A percentile compares a stretch with the other conserved stretches of the same genome.
Conservation (phyloP, 2,329 filamentous ascomycete species). For the Amylocarpus encephaloides region DNA sequence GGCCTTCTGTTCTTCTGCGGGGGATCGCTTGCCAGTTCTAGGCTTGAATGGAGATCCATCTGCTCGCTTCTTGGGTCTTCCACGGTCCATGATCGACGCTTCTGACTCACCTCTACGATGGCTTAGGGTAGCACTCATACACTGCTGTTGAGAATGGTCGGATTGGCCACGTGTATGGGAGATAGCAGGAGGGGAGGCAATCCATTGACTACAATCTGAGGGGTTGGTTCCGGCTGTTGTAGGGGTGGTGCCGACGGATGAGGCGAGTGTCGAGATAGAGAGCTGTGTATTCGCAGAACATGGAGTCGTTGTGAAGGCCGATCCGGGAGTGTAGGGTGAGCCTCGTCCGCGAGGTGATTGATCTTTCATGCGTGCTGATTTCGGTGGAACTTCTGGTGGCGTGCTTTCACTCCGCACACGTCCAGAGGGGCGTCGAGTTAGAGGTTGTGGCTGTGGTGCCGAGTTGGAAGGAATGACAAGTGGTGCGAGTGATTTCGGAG, state of each 20-base stretch:
- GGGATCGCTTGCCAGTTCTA: constrained; percentile 19
- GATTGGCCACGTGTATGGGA: constrained; percentile 23
- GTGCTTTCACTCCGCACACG: constrained; percentile 43
- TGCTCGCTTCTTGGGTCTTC: constrained; percentile 50
- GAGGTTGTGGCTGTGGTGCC: constrained; percentile 13
- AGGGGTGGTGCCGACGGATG: constrained; percentile 20
- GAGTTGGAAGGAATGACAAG: constrained; percentile 45
- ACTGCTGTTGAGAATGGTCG: constrained; percentile 17
- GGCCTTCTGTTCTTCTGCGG: constrained; percentile 44
- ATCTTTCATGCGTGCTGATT: constrained; percentile 37
- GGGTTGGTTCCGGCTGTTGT: constrained; percentile 12
- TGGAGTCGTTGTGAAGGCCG: constrained; percentile 22
- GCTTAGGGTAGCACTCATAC: constrained; percentile 15
- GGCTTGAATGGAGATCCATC: constrained; percentile 35
- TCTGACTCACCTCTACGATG: constrained; percentile 53
- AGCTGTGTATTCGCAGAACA: constrained; percentile 1
- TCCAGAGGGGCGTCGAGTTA: constrained; percentile 18
- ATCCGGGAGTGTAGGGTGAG: constrained; percentile 38
- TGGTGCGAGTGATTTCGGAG: constrained; percentile 49
- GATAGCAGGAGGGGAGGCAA: neutral
- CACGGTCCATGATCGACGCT: constrained; percentile 54
- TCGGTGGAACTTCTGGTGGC: constrained; percentile 36
- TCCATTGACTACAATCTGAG: constrained; percentile 23
- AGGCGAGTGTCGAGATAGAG: constrained; percentile 21
- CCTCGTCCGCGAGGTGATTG: constrained; percentile 41